Evolutionary conservation across 176 grass and related monocot species (phyloP), one percentile per base, ranked within the genome.

Genomic region (Eragrostis curvula): DNA sequence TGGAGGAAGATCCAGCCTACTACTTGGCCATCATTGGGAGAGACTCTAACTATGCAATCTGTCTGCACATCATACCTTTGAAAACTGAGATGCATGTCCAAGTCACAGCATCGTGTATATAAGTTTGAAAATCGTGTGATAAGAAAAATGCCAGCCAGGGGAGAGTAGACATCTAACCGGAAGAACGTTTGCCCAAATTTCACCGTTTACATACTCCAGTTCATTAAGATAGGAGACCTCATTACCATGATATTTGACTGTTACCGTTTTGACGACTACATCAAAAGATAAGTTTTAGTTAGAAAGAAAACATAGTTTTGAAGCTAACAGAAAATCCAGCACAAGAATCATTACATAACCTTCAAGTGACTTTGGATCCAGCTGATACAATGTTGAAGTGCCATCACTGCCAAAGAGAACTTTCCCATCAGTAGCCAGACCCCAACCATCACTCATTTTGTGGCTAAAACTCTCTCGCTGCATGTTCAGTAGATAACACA

Each of bases 171-270:
- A 59, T 75, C 88, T 89, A 84, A 98, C 96, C 96, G 83, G 77
- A 92, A 90, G 95, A 58, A 98, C 83, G 85, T 98, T 98, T 84
- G 96, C 96, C 95, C 96, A 98, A 15, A 98, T 87, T 91, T 98
- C 90, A 45, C 88, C 96, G 73, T 91, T 83, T 86, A 98, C 79
- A 85, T 95, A 98, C 68, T 98, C 96, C 79, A 98, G 89, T 78
- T 98, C 96, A 81, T 98, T 98, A 80, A 98, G 76, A 79, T 59
- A 85, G 51, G 85, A 70, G 30, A 98, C 79, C 74, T 86, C 92
- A 79, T 62, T 79, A 85, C 78, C 90, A 5, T 93, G 82, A 79
- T 95, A 95, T 84, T 84, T 95, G 51, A 98, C 92, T 12, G 81
- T 93, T 42, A 95, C 88, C 65, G 51, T 89, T 89, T 72, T 98